A percentile compares a stretch with the other conserved stretches of the same genome.
These are phyloP conservation scores for Zelopaecilomyces penicillatus DNA, from an alignment of 2,329 filamentous ascomycete species.

Conservation along the genomic window DNA sequence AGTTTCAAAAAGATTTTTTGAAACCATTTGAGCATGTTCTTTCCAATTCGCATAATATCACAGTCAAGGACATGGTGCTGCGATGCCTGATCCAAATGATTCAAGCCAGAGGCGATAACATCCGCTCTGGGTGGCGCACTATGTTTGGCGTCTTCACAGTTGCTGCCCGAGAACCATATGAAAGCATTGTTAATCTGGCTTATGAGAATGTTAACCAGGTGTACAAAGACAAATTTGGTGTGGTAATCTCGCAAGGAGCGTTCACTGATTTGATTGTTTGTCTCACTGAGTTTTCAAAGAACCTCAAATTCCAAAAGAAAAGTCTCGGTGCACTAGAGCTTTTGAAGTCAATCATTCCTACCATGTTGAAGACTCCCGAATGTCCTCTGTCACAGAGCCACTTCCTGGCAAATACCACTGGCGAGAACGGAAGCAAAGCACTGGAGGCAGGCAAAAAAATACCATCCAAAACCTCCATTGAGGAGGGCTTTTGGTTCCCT, in stretches of 20 bases:
- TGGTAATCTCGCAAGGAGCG: constrained; percentile 91
- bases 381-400: constrained; percentile 71
- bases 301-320: constrained; percentile 97
- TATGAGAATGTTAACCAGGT: constrained; percentile 96
- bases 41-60: constrained; percentile 80
- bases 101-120: constrained; percentile 90
- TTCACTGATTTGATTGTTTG: constrained; percentile 96
- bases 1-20: constrained; percentile 98
- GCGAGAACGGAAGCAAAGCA: background rate
- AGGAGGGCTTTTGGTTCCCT: constrained; percentile 98
- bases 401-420: background rate
- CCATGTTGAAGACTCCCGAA: constrained; percentile 92
- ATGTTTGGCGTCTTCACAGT: constrained; percentile 99
- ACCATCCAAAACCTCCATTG: constrained; percentile 73
- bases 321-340: constrained; percentile 92
- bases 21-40: constrained; percentile 98
- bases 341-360: constrained; percentile 84
- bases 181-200: constrained; percentile 91
- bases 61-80: constrained; percentile 95
- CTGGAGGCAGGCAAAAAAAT: constrained; percentile 40
- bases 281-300: constrained; percentile 97
- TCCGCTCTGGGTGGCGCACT: constrained; percentile 94
- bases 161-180: constrained; percentile 84
- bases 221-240: constrained; percentile 89
- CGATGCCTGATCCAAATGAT: constrained; percentile 99